These are phyloP conservation scores for Mimosa bimucronata DNA, from an alignment of 306 rosid species.

Conservation along the genomic window DNA sequence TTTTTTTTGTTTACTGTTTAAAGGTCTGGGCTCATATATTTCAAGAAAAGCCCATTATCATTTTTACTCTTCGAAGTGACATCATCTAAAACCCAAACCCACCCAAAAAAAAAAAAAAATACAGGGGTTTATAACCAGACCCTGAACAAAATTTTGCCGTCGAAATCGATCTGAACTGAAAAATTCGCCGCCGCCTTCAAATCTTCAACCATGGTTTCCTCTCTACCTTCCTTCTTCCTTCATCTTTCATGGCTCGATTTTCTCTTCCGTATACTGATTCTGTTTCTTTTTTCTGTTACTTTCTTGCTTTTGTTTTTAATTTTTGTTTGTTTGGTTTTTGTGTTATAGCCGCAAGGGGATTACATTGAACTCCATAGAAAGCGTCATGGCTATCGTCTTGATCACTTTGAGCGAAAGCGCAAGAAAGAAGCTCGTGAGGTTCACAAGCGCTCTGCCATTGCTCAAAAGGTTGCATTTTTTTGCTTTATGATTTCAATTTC, in stretches of 20 bases:
- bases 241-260: background rate
- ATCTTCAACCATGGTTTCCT: slow-evolving; percentile 20
- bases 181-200: background rate
- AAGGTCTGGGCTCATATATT: no score
- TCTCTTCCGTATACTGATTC: background rate
- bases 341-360: slow-evolving; percentile 91
- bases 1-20: no score
- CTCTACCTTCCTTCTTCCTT: background rate
- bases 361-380: slow-evolving; percentile 88
- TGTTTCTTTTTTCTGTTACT: background rate
- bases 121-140: background rate
- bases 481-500: background rate
- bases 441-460: slow-evolving; percentile 73
- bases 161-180: background rate
- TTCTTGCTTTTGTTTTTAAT: no score
- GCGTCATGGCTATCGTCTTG: slow-evolving; percentile 83
- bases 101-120: background rate
- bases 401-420: slow-evolving; percentile 91
- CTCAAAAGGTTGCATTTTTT: slow-evolving; percentile 67
- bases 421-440: slow-evolving; percentile 89
- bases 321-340: background rate
- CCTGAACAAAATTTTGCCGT: background rate
- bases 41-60: no score
- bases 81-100: background rate
- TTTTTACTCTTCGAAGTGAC: no score